Base-by-base conservation (phyloP, 2,329 filamentous ascomycete species). In the Podosphaera leucotricha region DNA sequence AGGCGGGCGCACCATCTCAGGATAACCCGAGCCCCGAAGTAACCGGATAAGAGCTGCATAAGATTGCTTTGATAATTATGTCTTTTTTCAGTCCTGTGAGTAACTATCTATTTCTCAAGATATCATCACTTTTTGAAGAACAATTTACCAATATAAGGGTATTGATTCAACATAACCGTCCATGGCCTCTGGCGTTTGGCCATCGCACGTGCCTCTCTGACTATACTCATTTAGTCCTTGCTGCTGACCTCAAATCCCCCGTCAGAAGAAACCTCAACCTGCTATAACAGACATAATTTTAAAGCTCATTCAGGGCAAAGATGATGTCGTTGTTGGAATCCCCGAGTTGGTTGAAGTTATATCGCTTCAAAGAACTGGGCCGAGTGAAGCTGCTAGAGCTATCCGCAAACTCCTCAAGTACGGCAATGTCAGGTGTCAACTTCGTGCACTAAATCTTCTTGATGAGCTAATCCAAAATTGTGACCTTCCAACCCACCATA, bases 361-460 rank as follows among this genome's bases (percentile, higher is more conserved):
- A 58, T 80, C 81, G 51, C 75, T 98, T 47, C 90, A 98, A 62
- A 70, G 72, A 21, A 80, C 81, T 6, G 90, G 90, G 0, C 84
- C 90, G 1, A 72, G 75, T 11, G 90, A 98, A 65, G 86, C 86
- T 47, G 84, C 87, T 44, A 75, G 90, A 57, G 86, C 90, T 41
- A 72, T 98, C 54, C 76, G 90, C 48, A 98, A 98, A 72, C 95
- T 95, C 66, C 73, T 98, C 70, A 98, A 98, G 65, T 95, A 98
- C 62, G 90, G 90, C 54, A 92, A 76, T 55, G 70, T 82, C n/a
- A 87, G 95, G 61, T 79, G 85, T 42, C 90, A 98, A 61, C 69
- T 95, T 28, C 75, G 90, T 47, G 81, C 90, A 30, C 71, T 98
- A 19, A 79, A 80, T 10, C 77, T 98, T 42, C 71, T 98, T 1